A percentile compares a stretch with the other conserved stretches of the same genome.
Conservation (phyloP, 495 filamentous ascomycete species). For the Talaromyces wortmannii region DNA sequence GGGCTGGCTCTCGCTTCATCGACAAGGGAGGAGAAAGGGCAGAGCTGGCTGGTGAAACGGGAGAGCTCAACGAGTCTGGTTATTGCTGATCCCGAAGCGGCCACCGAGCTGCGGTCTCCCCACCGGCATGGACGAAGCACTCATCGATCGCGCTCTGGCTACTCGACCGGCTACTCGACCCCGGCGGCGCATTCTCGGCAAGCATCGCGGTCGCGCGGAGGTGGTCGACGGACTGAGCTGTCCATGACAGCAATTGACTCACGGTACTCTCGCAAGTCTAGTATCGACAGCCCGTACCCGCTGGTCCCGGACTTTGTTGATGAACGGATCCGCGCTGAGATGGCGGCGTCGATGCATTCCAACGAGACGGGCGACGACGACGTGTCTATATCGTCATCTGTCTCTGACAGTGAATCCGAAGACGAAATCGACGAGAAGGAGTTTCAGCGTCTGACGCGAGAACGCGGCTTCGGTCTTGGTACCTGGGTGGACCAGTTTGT, state of each 20-base stretch:
- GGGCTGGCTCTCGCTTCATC: conserved; percentile 65
- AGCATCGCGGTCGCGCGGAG: conserved; percentile 23
- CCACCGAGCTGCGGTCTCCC: conserved; percentile 14
- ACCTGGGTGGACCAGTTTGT: conserved; percentile 69
- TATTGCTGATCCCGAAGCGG: conserved; percentile 31
- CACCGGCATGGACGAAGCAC: conserved; percentile 13
- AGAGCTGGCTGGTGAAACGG: conserved; percentile 69
- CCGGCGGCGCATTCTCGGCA: conserved; percentile 23
- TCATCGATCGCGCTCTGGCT: conserved; percentile 23
- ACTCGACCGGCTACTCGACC: conserved; percentile 19
- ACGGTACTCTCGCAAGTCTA: conserved; percentile 1
- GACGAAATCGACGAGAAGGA: conserved; percentile 39
- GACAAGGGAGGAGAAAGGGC: conserved; percentile 69
- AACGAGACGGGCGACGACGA: conserved; percentile 7
- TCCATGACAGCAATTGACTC: conserved; percentile 25
- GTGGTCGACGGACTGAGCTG: conserved; percentile 25
- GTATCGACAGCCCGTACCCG: conserved; percentile 7
- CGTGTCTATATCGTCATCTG: conserved; percentile 2
- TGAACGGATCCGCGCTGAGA: conserved; percentile 36
- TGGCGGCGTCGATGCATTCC: conserved; percentile 25
- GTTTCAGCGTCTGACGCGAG: conserved; percentile 36
- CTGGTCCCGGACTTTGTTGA: conserved; percentile 37
- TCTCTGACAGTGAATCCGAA: conserved; percentile 20
- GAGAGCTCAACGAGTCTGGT: conserved; percentile 64
- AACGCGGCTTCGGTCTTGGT: conserved; percentile 62